Base-by-base conservation (phyloP, 768 basidiomycete species). In the Pulveroboletus sp. region DNA sequence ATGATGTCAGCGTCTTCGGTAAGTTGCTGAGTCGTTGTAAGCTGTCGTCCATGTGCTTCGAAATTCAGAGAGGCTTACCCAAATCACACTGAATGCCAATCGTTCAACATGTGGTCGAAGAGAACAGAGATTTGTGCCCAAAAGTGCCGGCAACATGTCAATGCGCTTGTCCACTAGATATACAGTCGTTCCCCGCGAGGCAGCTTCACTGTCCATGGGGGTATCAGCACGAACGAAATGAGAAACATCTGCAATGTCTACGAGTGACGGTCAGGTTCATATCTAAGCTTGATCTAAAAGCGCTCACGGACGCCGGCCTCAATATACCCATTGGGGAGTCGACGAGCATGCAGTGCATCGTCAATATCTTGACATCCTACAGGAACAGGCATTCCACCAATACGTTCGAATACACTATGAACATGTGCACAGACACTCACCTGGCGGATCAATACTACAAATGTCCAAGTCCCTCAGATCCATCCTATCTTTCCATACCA, bases 81-180 rank as follows among this genome's bases (percentile, higher is more conserved):
- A 99, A 47, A 99, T 89, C 10, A 84, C 88, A 0, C 92, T 94
- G 65, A 99, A 98, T 2, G 95, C 96, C 40, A 99, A 68, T 26
- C 96, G 77, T 69, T 98, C 96, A 6, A 99, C 94, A 59, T 87
- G 80, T 0, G 94, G 93, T 41, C 95, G 71, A 35, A 99, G 74
- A 5, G 93, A 95, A 65, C 96, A 99, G 10, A 99, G 70, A 61
- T 98, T 99, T 1, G 95, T 98, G 1, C 96, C 96, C 6, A 99
- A 76, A 8, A 99, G 76, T 3, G 85, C 74, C 0, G 96, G 96
- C 42, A 99, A 75, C 96, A 99, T 99, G 72, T 98, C 96, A 44
- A 99, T 93, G 31, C 95, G 89, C 69, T 94, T 95, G 74, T 99
- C 95, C 6, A 98, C 95, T 2, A 99, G 81, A 66, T 98, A 99